Conservation (phyloP, 805 yeast genomes). For the Sugiyamaella americana region DNA sequence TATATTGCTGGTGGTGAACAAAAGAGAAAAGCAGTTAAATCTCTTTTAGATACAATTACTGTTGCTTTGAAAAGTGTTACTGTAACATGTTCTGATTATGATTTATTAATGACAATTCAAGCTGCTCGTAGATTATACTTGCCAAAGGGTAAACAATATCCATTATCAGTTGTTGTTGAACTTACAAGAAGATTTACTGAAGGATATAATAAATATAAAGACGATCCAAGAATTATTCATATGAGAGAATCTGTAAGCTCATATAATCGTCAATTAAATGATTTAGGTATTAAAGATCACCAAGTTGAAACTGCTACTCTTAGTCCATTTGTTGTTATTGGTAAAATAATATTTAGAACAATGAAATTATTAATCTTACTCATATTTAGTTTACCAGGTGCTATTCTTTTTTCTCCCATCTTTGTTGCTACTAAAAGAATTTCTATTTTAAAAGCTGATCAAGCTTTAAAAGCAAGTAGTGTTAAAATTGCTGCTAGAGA, state of each 20-base stretch:
- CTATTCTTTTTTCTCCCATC: slow-evolving; percentile 79
- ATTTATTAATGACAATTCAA: slow-evolving; percentile 81
- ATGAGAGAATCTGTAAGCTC: slow-evolving; percentile 57
- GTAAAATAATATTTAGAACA: slow-evolving; percentile 44
- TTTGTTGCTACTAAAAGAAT: slow-evolving; percentile 71
- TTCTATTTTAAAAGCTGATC: slow-evolving; percentile 63
- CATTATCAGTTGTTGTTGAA: slow-evolving; percentile 79
- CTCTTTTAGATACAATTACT: slow-evolving; percentile 62
- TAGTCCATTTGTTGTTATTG: slow-evolving; percentile 46
- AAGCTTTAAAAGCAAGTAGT: slow-evolving; percentile 78
- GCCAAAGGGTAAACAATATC: slow-evolving; percentile 62
- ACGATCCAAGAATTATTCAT: slow-evolving; percentile 59
- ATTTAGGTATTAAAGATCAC: slow-evolving; percentile 63
- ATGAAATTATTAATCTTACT: slow-evolving; percentile 51
- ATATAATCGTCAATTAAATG: slow-evolving; percentile 62
- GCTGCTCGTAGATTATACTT: slow-evolving; percentile 87
- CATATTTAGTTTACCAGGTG: slow-evolving; percentile 79
- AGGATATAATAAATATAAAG: slow-evolving; percentile 70
- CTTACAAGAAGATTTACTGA: slow-evolving; percentile 80
- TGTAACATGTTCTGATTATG: slow-evolving; percentile 82
- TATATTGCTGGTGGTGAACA: slow-evolving; percentile 58
- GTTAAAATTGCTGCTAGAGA: slow-evolving; percentile 91
- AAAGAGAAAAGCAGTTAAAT: slow-evolving; percentile 66
- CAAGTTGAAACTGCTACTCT: slow-evolving; percentile 58
- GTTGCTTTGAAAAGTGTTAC: slow-evolving; percentile 78